A percentile compares a stretch with the other conserved stretches of the same genome.
phyloP scores from a whole-genome alignment of 2,329 filamentous ascomycete species.

The Clarireedia hainanense region DNA sequence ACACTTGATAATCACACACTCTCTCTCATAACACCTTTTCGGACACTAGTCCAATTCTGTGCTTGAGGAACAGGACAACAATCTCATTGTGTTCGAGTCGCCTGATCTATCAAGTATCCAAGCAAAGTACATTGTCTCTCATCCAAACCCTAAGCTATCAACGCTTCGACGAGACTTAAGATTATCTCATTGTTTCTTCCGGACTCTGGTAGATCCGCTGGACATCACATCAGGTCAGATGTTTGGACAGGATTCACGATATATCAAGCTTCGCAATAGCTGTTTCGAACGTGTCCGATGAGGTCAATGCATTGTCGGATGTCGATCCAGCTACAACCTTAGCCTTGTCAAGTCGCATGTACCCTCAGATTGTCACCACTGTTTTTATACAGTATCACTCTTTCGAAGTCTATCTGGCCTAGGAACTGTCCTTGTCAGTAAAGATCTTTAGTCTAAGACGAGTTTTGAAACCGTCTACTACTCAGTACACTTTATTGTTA shows the following conservation, averaged over 20 bases:
- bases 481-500: constrained; percentile 16
- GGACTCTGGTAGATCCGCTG: constrained; percentile 21
- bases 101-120: constrained; percentile 17
- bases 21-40: not conserved
- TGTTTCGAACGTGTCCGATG: constrained; percentile 28
- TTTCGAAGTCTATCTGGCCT: constrained; percentile 23
- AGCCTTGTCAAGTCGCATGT: constrained; percentile 20
- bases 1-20: no score
- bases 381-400: constrained; percentile 22
- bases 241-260: constrained; percentile 25
- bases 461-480: constrained; percentile 23
- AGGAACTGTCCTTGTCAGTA: constrained; percentile 17
- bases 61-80: not conserved
- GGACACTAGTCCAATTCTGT: not conserved
- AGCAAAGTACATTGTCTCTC: constrained; percentile 12
- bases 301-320: constrained; percentile 30
- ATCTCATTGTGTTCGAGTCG: constrained; percentile 15
- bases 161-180: constrained; percentile 20
- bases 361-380: constrained; percentile 16
- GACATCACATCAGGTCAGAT: constrained; percentile 20
- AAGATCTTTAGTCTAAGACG: constrained; percentile 20
- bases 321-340: constrained; percentile 23
- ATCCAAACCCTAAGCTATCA: constrained; percentile 20
- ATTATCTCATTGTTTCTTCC: constrained; percentile 19
- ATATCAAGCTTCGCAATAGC: constrained; percentile 24